Base-by-base conservation (phyloP, 1,284 basidiomycete genomes). In the Marasmius oreades region DNA sequence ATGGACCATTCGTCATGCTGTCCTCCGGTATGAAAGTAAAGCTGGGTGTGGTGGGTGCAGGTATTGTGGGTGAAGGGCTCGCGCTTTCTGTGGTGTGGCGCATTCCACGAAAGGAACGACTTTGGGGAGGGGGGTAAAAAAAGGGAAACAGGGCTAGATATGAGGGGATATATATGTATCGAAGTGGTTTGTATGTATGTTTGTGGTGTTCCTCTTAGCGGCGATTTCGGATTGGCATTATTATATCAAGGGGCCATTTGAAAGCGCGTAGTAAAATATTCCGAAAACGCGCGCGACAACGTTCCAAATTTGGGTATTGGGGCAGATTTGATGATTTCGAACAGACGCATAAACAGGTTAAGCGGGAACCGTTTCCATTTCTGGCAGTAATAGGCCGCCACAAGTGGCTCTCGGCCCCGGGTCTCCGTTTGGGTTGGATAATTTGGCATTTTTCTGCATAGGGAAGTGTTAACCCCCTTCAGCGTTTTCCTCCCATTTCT, bases 1-100 rank as follows among this genome's bases (percentile, higher is more conserved):
- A 61, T 48, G 70, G 56, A 22, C 66, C 67, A 20, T 64, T 64
- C 22, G 57, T 23, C 55, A 56, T 56, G 18, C 18, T 50, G 26
- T 50, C 47, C 47, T 50, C 47, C 18, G 23, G 20, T 12, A 50
- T 20, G 31, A 50, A 50, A 31, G 47, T 50, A 20, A 50, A 50
- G 26, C 28, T 50, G 16, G 47, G 26, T 28, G 47, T 31, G 23
- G 45, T 24, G 16, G 23, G 24, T 50, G 47, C 18, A 31, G 47
- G 47, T 18, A 31, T 12, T 31, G 5, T 14, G 18, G 26, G 24
- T 28, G 24, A 14, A n/a, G 47, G 47, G 26, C 23, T 31, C n/a
- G 14, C 28, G 24, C 26, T 31, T 12, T n/a, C 24, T n/a, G 47
- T n/a, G 23, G 24, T 26, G 47, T 50, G 47, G 47, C 47, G 47